A percentile compares a stretch with the other conserved stretches of the same genome.
phyloP scores from a whole-genome alignment of 1,284 basidiomycete species.

The Microbotryum violaceum region DNA sequence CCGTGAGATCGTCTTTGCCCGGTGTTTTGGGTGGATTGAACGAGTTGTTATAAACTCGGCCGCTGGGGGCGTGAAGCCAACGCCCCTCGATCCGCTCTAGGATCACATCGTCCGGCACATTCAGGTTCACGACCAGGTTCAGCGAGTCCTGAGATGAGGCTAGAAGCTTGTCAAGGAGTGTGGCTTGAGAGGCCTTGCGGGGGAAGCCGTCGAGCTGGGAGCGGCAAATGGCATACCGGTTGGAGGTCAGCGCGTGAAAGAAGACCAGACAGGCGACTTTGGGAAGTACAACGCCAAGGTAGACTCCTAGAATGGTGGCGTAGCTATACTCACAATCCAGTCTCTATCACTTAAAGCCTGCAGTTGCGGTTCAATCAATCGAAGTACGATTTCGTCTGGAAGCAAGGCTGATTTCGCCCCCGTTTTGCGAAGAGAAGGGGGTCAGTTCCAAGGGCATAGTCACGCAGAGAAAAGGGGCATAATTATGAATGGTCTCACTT shows the following conservation, averaged over 20 bases:
- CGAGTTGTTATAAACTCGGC: slow-evolving; percentile 74
- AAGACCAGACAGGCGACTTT: too few species aligned
- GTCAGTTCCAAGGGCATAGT: too few species aligned
- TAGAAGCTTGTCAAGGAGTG: slow-evolving; percentile 59
- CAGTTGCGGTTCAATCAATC: slow-evolving; percentile 62
- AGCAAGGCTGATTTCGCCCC: slow-evolving; percentile 47
- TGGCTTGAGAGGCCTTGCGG: slow-evolving; percentile 80
- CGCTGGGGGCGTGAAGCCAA: slow-evolving; percentile 88
- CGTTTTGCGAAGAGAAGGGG: too few species aligned
- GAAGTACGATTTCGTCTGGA: slow-evolving; percentile 68
- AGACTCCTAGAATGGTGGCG: too few species aligned
- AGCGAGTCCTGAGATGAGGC: slow-evolving; percentile 46
- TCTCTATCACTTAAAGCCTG: slow-evolving; percentile 55
- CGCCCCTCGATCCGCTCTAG: slow-evolving; percentile 76
- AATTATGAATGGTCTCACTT: slow-evolving; percentile 35
- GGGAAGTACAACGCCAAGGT: too few species aligned
- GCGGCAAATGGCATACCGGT: background rate
- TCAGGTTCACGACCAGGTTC: slow-evolving; percentile 80
- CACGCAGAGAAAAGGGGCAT: background rate
- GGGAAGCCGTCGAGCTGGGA: slow-evolving; percentile 81
- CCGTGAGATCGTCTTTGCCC: slow-evolving; percentile 74
- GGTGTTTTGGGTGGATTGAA: slow-evolving; percentile 74
- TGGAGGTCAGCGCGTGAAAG: too few species aligned
- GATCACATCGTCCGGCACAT: slow-evolving; percentile 85
- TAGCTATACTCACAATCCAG: background rate